Conservation (phyloP, 1,284 basidiomycete genomes). For the Abortiporus biennis region DNA sequence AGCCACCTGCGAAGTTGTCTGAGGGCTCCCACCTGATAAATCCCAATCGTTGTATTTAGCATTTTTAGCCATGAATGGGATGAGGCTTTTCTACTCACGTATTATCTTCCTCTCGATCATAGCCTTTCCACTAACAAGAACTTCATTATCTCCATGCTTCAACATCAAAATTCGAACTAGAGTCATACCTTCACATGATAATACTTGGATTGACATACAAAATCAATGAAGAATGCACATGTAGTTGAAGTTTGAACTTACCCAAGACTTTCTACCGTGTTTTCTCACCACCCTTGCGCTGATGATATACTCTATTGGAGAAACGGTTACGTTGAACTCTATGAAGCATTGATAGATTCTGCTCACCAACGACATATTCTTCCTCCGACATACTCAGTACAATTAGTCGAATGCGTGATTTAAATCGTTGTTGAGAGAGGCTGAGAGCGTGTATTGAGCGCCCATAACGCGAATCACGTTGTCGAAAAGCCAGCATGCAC, state of each 20-base stretch:
- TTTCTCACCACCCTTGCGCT: constrained; percentile 34
- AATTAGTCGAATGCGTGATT: too few species aligned
- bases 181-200: too few species aligned
- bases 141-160: neutral
- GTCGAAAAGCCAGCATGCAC: too few species aligned
- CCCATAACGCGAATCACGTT: too few species aligned
- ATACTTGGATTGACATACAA: too few species aligned
- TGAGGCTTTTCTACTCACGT: constrained; percentile 49
- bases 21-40: constrained; percentile 60
- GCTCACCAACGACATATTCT: constrained; percentile 65
- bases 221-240: too few species aligned
- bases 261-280: constrained; percentile 35
- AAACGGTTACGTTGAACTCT: constrained; percentile 3
- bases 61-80: constrained; percentile 1
- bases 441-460: too few species aligned
- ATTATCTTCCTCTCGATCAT: constrained; percentile 43
- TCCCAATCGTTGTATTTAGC: constrained; percentile 5
- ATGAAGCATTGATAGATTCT: neutral
- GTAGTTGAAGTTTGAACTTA: neutral
- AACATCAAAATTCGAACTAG: too few species aligned
- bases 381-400: constrained; percentile 8
- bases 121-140: constrained; percentile 72
- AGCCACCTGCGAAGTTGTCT: constrained; percentile 49
- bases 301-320: constrained; percentile 54
- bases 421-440: too few species aligned